Evolutionary conservation across 805 yeast genomes (phyloP), one percentile per base, ranked within the genome.

Genomic region (Wilhelminamyces savonicus): DNA sequence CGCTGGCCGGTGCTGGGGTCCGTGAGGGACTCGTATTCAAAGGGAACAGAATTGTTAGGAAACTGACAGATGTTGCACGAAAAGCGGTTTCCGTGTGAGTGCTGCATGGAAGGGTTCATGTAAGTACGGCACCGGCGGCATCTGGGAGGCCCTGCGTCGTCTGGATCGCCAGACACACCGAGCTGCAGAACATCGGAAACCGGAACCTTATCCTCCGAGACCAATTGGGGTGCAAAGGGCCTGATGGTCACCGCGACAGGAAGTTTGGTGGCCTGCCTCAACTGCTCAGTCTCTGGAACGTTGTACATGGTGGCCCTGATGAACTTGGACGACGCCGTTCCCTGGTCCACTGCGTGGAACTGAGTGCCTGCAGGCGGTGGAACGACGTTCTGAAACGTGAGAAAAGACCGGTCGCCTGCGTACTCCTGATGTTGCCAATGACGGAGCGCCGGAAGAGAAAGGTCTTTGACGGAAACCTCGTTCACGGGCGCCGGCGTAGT

Each of bases 81-180:
- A 55, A 85, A 82, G 34, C 59, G 63, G 24, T 77, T 72, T 16
- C 78, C 78, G 31, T 69, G 70, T 5, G 74, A 67, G 41, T 75
- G 78, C 37, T 72, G 78, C 77, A 83, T 81, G 13, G 78, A 73
- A 3, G 97, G 94, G 51, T 90, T 92, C 38, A 87, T 68, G 54
- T 87, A 92, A 1, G 95, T 75, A 32, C 96, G 74, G 59, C 99
- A 92, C 38, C 97, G 78, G 41, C 76, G 73, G 58, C 99, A 92
- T 43, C 99, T 73, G 20, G 94, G 79, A 0, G 95, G 94, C 1
- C 86, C 85, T 15, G 51, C 44, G 29, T 59, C 67, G 25, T 50
- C 39, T 2, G 52, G 49, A 34, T 49, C 53, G 10, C 31, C 21
- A 17, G 45, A 50, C 2, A 42, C 29, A 4, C 67, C 23, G 63